Percentiles rank a stretch among this genome's conserved stretches.
Evolutionary conservation across 73 alveolate species (phyloP).

Genomic region (Paramecium sonneborni): DNA sequence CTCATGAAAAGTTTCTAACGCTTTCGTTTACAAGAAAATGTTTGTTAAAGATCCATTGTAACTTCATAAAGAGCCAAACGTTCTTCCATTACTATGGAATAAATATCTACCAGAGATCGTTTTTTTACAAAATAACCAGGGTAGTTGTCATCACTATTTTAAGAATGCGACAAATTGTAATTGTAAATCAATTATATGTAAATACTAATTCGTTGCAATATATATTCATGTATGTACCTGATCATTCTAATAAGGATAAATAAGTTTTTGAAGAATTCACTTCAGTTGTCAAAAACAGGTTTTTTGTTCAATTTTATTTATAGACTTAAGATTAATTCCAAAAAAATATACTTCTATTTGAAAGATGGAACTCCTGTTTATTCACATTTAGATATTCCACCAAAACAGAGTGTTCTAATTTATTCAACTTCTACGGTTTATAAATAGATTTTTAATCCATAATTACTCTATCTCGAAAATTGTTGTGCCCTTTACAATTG

Average conservation of each 20-base stretch:
- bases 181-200: background rate
- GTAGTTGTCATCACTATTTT: background rate
- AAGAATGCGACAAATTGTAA: constrained; percentile 15
- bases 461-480: background rate
- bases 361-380: constrained; percentile 45
- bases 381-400: constrained; percentile 8
- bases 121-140: background rate
- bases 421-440: constrained; percentile 4
- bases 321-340: constrained; percentile 21
- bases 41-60: background rate
- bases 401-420: background rate
- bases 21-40: background rate
- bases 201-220: constrained; percentile 2
- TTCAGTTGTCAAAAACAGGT: background rate
- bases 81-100: background rate
- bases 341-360: constrained; percentile 15
- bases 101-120: background rate
- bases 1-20: background rate
- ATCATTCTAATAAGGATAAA: background rate
- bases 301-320: background rate
- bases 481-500: background rate
- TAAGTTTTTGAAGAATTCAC: background rate
- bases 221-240: constrained; percentile 1
- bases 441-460: background rate
- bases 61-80: background rate